Conservation (phyloP, 306 rosid genomes). For the Quercus bicolor region DNA sequence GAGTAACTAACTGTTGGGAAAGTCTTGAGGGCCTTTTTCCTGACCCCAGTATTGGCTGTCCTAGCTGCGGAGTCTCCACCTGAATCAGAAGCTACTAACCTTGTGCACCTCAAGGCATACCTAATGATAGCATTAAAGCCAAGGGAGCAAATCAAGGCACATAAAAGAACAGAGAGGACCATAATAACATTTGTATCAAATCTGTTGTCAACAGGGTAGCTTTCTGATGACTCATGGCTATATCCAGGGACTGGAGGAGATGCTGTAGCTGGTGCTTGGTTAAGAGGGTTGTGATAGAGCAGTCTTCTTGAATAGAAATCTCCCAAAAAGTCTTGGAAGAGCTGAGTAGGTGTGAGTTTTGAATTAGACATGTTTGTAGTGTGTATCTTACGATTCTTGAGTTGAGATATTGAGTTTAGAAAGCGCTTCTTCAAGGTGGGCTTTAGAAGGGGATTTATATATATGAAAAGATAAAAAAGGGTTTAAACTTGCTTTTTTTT, state of each 20-base stretch:
- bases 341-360: constrained; percentile 27
- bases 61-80: background rate
- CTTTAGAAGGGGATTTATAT: constrained; percentile 26
- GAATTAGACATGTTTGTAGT: constrained; percentile 43
- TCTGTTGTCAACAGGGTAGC: constrained; percentile 40
- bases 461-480: background rate
- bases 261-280: constrained; percentile 28
- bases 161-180: constrained; percentile 87
- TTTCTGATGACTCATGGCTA: constrained; percentile 16
- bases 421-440: constrained; percentile 17
- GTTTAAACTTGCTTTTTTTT: background rate
- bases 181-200: constrained; percentile 83
- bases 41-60: constrained; percentile 51
- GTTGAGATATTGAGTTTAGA: constrained; percentile 8
- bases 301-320: constrained; percentile 62
- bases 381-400: background rate
- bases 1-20: constrained; percentile 59
- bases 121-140: constrained; percentile 78
- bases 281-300: constrained; percentile 42
- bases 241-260: constrained; percentile 31
- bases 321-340: constrained; percentile 29
- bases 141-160: constrained; percentile 82
- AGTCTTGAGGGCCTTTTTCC: constrained; percentile 72
- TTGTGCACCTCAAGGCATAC: constrained; percentile 71
- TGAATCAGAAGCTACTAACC: constrained; percentile 34